Percentiles rank a stretch among this genome's conserved stretches.
phyloP scores from a whole-genome alignment of 2,329 filamentous ascomycete genomes.

The Aspergillus japonicus region DNA sequence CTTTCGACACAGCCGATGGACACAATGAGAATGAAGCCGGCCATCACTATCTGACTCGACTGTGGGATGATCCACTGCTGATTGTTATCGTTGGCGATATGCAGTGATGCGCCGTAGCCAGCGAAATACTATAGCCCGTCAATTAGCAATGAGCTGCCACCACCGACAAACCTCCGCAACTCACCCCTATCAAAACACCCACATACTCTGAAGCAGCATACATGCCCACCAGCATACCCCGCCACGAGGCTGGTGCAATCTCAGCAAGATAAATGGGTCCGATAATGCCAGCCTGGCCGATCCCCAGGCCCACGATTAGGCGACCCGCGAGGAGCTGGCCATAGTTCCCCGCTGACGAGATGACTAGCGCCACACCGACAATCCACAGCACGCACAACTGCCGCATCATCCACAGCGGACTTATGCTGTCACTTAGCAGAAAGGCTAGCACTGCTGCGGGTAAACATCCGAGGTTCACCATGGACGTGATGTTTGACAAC shows the following conservation, averaged over 20 bases:
- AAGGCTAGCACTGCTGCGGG: conserved; percentile 36
- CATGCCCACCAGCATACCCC: conserved; percentile 54
- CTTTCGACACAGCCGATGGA: conserved; percentile 66
- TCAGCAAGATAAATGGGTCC: conserved; percentile 89
- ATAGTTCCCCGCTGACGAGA: conserved; percentile 31
- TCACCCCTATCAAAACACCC: conserved; percentile 23
- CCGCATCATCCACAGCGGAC: conserved; percentile 26
- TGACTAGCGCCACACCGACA: conserved; percentile 29
- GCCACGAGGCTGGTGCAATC: conserved; percentile 67
- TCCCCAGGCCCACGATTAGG: conserved; percentile 33
- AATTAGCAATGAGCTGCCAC: neutral
- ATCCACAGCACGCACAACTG: conserved; percentile 24
- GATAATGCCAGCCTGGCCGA: conserved; percentile 67
- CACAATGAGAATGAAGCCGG: conserved; percentile 64
- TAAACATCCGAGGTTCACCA: conserved; percentile 42
- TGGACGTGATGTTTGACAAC: conserved; percentile 39
- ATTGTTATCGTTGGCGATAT: conserved; percentile 44
- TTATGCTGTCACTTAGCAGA: conserved; percentile 28
- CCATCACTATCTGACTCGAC: conserved; percentile 69
- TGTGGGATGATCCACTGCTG: conserved; percentile 62
- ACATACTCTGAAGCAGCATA: conserved; percentile 23
- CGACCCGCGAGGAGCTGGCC: conserved; percentile 31
- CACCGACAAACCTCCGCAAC: neutral
- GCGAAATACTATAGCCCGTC: conserved; percentile 23
- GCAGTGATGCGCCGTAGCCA: conserved; percentile 48